These are phyloP conservation scores for Neurospora sp. DNA, from an alignment of 495 filamentous ascomycete genomes.

Conservation along the genomic window DNA sequence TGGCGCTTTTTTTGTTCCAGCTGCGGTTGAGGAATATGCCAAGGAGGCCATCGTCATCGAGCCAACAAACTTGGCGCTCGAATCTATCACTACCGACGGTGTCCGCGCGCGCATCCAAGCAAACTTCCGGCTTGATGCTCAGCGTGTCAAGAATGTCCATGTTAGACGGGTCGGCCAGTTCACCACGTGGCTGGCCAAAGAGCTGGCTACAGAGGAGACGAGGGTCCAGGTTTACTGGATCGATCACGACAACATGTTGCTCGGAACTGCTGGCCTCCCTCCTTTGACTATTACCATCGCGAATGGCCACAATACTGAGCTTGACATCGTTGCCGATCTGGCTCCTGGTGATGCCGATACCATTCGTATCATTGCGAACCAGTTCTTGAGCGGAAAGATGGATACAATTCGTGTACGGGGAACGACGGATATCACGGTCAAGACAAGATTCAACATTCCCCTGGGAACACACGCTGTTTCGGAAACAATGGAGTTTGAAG, in stretches of 20 bases:
- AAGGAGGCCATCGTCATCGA: constrained; percentile 72
- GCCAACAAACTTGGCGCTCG: constrained; percentile 70
- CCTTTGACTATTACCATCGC: constrained; percentile 61
- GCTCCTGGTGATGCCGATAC: constrained; percentile 65
- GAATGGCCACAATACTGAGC: constrained; percentile 61
- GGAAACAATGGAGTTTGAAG: constrained; percentile 66
- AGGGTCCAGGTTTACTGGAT: constrained; percentile 71
- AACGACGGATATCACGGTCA: constrained; percentile 56
- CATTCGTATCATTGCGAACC: constrained; percentile 69
- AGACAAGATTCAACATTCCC: constrained; percentile 58
- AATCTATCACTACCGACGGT: constrained; percentile 68
- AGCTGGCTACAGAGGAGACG: constrained; percentile 59
- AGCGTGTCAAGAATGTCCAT: constrained; percentile 54
- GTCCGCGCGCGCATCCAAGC: constrained; percentile 70
- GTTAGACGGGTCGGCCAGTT: constrained; percentile 65
- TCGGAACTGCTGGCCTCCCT: constrained; percentile 69
- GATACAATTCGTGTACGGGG: constrained; percentile 57
- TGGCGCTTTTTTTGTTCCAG: constrained; percentile 70
- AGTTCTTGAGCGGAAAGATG: constrained; percentile 76
- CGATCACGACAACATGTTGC: constrained; percentile 65
- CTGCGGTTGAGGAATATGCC: constrained; percentile 72
- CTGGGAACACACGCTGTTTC: constrained; percentile 64
- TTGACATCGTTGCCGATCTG: constrained; percentile 72
- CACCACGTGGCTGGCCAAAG: constrained; percentile 69
- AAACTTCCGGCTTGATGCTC: constrained; percentile 67